These are phyloP conservation scores for Pisolithus microcarpus DNA, from an alignment of 768 basidiomycete genomes.

Conservation along the genomic window DNA sequence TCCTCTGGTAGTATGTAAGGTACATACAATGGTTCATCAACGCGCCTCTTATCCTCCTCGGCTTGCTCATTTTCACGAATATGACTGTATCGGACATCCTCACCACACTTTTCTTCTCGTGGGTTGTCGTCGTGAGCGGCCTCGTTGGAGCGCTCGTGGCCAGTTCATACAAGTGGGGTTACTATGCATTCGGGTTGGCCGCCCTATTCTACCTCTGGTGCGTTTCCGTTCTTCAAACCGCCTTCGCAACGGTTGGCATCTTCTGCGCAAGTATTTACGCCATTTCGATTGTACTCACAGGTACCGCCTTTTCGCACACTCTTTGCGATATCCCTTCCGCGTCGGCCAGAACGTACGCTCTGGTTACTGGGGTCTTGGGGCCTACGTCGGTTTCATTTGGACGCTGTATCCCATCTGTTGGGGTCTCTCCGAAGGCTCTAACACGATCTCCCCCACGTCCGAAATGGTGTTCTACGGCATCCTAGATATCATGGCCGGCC, in stretches of 20 bases:
- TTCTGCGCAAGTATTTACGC: not conserved
- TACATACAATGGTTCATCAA: conserved; percentile 55
- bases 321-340: conserved; percentile 20
- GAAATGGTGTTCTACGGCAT: conserved; percentile 55
- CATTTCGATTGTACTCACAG: conserved; percentile 9
- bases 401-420: conserved; percentile 52
- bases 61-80: conserved; percentile 39
- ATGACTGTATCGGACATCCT: conserved; percentile 45
- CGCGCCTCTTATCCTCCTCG: conserved; percentile 44
- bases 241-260: not conserved
- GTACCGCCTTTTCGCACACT: conserved; percentile 24
- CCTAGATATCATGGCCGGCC: conserved; percentile 33
- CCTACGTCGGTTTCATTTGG: conserved; percentile 48
- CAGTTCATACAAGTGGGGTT: conserved; percentile 49
- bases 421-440: conserved; percentile 47
- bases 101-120: conserved; percentile 28
- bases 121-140: conserved; percentile 38
- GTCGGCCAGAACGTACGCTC: conserved; percentile 15
- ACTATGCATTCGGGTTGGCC: conserved; percentile 39
- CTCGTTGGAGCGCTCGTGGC: conserved; percentile 47
- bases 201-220: conserved; percentile 46
- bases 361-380: conserved; percentile 30
- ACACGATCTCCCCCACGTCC: conserved; percentile 41
- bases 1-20: conserved; percentile 35
- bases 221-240: conserved; percentile 19